Evolutionary conservation across 352 stramenopile genomes (phyloP), one percentile per base, ranked within the genome.

Genomic region (Pythium chondricola): DNA sequence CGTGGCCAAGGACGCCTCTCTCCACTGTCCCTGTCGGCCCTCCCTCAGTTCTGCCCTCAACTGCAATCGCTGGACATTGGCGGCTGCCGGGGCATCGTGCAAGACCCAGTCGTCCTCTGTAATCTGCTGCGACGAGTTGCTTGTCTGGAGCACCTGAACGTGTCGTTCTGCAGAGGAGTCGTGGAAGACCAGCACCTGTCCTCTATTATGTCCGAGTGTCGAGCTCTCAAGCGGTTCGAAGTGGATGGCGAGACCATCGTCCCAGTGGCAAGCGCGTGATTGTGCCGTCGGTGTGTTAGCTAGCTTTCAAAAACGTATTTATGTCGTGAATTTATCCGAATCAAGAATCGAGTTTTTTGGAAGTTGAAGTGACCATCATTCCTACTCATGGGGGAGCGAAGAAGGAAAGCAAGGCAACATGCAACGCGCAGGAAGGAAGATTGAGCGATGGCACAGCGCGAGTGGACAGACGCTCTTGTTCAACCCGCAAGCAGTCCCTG

Each of bases 1-100:
- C 70, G 71, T 16, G 76, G 73, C 8, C 76, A 88, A 38, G 74
- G 76, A 5, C 62, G 47, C 14, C 59, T 88, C n/a, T 69, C 73
- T 14, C 55, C 66, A 0, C 42, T 48, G 6, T 69, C 71, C 14
- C 52, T 85, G 4, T 46, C 52, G 6, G 66, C 60, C 11, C 48
- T 88, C 27, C 64, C 69, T 6, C 38, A 21, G 2, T 62, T 67
- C 45, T 83, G 65, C 43, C 58, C 63, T 20, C 65, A 63, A 24
- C 63, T 85, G 11, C 56, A 66, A 44, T 67, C 57, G 7, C 52
- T 88, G 9, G 71, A 85, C 31, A 76, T 88, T 52, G 67, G 71
- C 6, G 73, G 72, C 4, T 88, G 73, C 40, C 60, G 58, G 16
- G 58, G 70, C n/a, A 83, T 85, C 35, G 71, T 83, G 3, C 65